These are phyloP conservation scores for Pseudogymnoascus sp. DNA, from an alignment of 2,329 filamentous ascomycete genomes.

Conservation along the genomic window DNA sequence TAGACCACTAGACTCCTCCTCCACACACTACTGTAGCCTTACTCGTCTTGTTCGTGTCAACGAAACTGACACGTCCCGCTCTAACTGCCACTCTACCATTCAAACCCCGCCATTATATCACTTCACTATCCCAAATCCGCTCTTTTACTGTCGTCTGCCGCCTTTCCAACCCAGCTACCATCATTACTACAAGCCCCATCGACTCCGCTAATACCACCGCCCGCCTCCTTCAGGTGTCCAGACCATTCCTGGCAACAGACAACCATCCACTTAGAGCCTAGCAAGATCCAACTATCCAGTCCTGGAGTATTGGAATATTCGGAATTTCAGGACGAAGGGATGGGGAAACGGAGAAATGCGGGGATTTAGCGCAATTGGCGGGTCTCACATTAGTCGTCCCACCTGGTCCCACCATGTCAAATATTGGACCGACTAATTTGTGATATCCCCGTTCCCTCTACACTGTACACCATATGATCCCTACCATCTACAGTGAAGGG, in stretches of 20 bases:
- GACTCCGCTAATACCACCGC: neutral
- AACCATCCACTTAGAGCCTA: neutral
- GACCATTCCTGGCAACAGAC: neutral
- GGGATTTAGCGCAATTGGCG: neutral
- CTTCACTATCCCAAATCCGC: neutral
- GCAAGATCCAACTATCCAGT: neutral
- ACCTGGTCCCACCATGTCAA: neutral
- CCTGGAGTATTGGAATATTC: neutral
- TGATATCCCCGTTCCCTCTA: neutral
- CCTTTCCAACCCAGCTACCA: neutral
- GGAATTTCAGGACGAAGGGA: neutral
- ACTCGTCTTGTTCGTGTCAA: neutral
- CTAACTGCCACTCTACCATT: neutral
- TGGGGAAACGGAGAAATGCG: neutral
- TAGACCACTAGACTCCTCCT: neutral
- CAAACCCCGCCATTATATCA: neutral
- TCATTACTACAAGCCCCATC: neutral
- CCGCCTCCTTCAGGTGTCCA: neutral
- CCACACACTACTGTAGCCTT: neutral
- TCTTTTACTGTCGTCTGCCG: neutral
- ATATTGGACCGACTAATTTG: slow-evolving; percentile 1
- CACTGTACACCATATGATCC: neutral
- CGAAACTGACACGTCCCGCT: neutral
- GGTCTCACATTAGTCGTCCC: neutral
- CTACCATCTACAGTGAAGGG: neutral